Base-by-base conservation (phyloP, 257 asterid genomes). In the Marsdenia floribunda region DNA sequence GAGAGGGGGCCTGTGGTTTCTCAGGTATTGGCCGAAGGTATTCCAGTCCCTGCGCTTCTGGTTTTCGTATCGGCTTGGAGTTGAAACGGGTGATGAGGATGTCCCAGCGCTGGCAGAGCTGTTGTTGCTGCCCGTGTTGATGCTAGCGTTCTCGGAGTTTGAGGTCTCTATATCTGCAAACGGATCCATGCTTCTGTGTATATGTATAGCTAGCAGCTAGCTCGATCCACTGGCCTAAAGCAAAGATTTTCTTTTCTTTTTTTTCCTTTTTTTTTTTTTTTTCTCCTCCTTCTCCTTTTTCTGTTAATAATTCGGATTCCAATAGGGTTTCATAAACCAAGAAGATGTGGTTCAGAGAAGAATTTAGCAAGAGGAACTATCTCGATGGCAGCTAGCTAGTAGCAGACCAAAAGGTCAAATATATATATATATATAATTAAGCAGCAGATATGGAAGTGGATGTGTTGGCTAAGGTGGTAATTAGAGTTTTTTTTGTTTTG, bases 131-230 rank as follows among this genome's bases (percentile, higher is more conserved):
- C 73, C 72, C 19, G 58, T 57, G 38, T n/a, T 73, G 82, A 50
- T 80, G 77, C 68, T 67, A 68, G 76, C 67, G 58, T 74, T 86
- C 40, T 85, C 91, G 4, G 93, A 83, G 77, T 78, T 85, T 35
- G 96, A 85, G 72, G 85, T 84, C 65, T 85, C 91, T 66, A 86
- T 68, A 38, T 78, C 81, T 33, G 64, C 78, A 18, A 73, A 73
- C n/a, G 77, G 81, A 73, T 78, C 81, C 81, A 77, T 77, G 1
- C 21, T 0, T 42, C 10, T 69, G 4, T 42, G 0, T 29, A 1
- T 55, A 7, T 58, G 24, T 61, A 42, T 59, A 24, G 22, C 12
- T 46, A 38, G 12, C 49, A 44, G 49, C 49, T 44, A 2, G 49
- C 6, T 40, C 5, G 5, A 38, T 21, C 50, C 11, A 37, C 21